Evolutionary conservation across 2,329 filamentous ascomycete species (phyloP).

Genomic region (Curvularia lunata): DNA sequence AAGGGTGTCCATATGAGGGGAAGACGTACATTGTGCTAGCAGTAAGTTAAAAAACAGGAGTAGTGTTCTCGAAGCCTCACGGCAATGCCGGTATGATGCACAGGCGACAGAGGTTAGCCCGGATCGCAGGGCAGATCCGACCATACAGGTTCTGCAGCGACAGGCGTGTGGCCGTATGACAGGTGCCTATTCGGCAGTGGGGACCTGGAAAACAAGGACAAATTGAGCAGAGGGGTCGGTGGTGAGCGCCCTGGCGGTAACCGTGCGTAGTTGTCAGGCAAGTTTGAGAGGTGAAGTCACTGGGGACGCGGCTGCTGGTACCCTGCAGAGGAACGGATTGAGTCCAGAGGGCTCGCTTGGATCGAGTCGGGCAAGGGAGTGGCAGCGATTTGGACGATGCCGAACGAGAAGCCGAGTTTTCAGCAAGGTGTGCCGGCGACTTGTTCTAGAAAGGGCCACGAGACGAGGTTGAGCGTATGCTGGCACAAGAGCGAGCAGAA

Average conservation of each 20-base stretch:
- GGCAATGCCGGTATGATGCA: conserved; percentile 35
- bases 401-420: conserved; percentile 38
- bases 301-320: conserved; percentile 30
- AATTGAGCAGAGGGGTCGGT: conserved; percentile 30
- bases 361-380: conserved; percentile 28
- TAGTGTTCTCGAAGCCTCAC: conserved; percentile 26
- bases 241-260: conserved; percentile 25
- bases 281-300: conserved; percentile 38
- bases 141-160: conserved; percentile 42
- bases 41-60: conserved; percentile 30
- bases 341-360: conserved; percentile 38
- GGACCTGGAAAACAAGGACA: conserved; percentile 35
- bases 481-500: conserved; percentile 30
- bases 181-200: conserved; percentile 37
- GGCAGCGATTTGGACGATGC: conserved; percentile 31
- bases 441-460: conserved; percentile 43
- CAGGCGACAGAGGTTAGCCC: conserved; percentile 39
- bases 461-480: conserved; percentile 46
- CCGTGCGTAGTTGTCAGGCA: conserved; percentile 39
- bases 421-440: conserved; percentile 28
- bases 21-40: conserved; percentile 48
- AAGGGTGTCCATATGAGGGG: conserved; percentile 43
- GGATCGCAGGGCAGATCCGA: conserved; percentile 34
- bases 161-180: conserved; percentile 37
- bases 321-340: conserved; percentile 27